Evolutionary conservation across 108 stramenopile species (phyloP), one percentile per base, ranked within the genome.

Genomic region (Cafeteria roenbergensis): DNA sequence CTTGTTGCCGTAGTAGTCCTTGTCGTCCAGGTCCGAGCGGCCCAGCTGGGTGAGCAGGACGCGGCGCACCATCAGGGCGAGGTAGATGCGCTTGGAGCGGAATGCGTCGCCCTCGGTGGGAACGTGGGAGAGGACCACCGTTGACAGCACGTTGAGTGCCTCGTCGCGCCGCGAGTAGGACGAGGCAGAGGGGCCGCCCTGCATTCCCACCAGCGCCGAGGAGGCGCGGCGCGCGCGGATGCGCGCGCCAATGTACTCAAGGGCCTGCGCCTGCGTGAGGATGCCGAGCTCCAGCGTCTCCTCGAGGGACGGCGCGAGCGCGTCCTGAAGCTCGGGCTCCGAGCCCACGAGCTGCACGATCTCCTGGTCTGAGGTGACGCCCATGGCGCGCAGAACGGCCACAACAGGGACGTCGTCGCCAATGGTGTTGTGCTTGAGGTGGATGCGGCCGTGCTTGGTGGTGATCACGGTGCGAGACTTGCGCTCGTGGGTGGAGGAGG

Each of bases 1-100:
- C 72, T 95, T 98, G 75, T 98, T 98, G 22, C 92, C 95, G 67
- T 96, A 96, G 73, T 96, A 94, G 80, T 96, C 95, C 70, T 93
- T 90, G 67, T 92, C 97, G 72, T 98, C 97, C 59, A 95, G 72
- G 20, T 82, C 66, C 66, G 77, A 71, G 60, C 88, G 88, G 35
- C 93, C 92, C 63, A 88, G 64, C 62, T 86, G 78, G 29, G 89
- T 89, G 70, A 90, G 77, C 27, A 99, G 75, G 29, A 99, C 87
- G 12, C 93, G 78, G 9, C 93, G 67, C 1, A 93, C 82, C 62
- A 99, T 89, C 72, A 96, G 90, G 21, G 91, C 90, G 33, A 95
- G 73, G 77, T 92, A 98, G 59, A 91, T 84, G 21, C 79, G 76
- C 73, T 98, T 95, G 32, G 85, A 78, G n/a, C 86, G 64, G 71